Evolutionary conservation across 176 grass and related monocot genomes (phyloP), one percentile per base, ranked within the genome.

Genomic region (Pontederia crassipes): DNA sequence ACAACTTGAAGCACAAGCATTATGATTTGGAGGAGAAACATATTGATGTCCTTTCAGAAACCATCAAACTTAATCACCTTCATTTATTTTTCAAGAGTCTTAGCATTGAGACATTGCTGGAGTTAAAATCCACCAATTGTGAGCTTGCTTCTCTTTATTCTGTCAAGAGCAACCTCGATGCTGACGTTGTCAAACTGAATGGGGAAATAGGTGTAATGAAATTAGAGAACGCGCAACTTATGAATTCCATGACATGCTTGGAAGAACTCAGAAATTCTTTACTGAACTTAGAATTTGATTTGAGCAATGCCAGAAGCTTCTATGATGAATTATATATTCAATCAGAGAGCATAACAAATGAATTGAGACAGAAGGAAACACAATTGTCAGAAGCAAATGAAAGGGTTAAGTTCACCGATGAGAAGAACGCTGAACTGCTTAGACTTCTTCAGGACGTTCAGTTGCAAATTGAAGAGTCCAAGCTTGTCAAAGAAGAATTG

Each of bases 11-110:
- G 61, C 57, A 80, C 66, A 86, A 71, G 58, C 73, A 71, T 66
- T 65, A 72, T 61, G 46, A 67, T 40, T 65, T 83, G 82, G 76
- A 82, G 64, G 56, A 77, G 61, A 79, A 86, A 32, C 77, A 86
- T 28, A 24, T 11, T 48, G 20, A 59, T 48, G 17, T 74, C 68
- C 61, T 90, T 76, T 53, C 77, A 58, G 84, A 97, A 71, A 78
- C 72, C 48, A 80, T 88, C 74, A 91, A 62, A 66, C 78, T 90
- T 8, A 78, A 88, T 18, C 81, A 97, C 76, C 72, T 91, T 49
- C 85, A 55, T 78, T 83, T 82, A 20, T 88, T 91, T 60, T 83
- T 88, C 61, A 85, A 72, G 57, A 74, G 81, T 35, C 92, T 85
- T 64, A 85, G 62, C 28, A 12, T 13, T 26, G 62, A 65, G 16